A percentile compares a stretch with the other conserved stretches of the same genome.
Evolutionary conservation across 192 early-diverging fungal species (phyloP).

Genomic region (Spizellomyces sp.): DNA sequence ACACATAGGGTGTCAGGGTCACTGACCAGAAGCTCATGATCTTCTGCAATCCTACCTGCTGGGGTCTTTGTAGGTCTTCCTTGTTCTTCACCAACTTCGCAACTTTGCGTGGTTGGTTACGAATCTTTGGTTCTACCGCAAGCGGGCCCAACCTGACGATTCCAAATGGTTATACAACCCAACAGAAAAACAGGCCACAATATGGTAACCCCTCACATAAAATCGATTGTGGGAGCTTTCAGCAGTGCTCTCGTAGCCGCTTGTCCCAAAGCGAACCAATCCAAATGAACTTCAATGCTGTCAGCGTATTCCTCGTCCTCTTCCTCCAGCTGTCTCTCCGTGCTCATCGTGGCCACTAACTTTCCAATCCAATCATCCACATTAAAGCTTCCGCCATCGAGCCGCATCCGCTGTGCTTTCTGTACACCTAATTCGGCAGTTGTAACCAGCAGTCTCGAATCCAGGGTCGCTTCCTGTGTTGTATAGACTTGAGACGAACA

Average conservation of each 20-base stretch:
- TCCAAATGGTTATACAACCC: neutral
- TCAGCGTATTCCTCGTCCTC: constrained; percentile 40
- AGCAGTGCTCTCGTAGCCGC: constrained; percentile 55
- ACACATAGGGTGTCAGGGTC: too few relatives aligned
- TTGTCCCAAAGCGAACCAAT: constrained; percentile 67
- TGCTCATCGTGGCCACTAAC: constrained; percentile 53
- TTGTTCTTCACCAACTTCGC: constrained; percentile 22
- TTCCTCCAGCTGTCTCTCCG: constrained; percentile 29
- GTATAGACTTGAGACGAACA: constrained; percentile 57
- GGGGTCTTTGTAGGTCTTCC: constrained; percentile 28
- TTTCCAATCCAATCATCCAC: constrained; percentile 75
- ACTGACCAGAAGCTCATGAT: neutral
- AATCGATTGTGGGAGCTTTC: constrained; percentile 70
- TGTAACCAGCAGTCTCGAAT: constrained; percentile 78
- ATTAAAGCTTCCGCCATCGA: constrained; percentile 77
- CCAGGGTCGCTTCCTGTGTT: constrained; percentile 86
- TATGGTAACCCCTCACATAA: constrained; percentile 60
- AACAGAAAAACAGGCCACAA: neutral
- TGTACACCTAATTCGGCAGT: constrained; percentile 75
- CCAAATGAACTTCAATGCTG: constrained; percentile 25
- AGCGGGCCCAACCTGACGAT: constrained; percentile 67
- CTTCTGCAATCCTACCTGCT: neutral
- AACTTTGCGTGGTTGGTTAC: constrained; percentile 26
- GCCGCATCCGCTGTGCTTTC: constrained; percentile 74
- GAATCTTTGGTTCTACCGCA: constrained; percentile 59